Evolutionary conservation across 371 early-diverging fungal genomes (phyloP).

Genomic region (Scutellospora calospora): DNA sequence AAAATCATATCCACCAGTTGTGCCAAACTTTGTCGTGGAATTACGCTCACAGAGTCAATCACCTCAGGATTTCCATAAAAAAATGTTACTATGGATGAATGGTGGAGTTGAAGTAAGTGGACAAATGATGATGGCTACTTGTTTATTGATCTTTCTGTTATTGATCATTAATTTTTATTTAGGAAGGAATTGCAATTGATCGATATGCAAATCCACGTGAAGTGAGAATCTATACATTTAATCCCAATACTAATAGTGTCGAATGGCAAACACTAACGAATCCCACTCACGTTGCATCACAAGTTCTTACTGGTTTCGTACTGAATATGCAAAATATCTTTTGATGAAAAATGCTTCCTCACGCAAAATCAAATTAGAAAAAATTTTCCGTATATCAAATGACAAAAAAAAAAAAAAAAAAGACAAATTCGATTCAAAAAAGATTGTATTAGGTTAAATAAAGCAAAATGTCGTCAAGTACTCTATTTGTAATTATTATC

Average conservation of each 20-base stretch:
- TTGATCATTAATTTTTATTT: neutral
- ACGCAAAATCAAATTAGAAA: too few relatives aligned
- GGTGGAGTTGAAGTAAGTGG: conserved; percentile 30
- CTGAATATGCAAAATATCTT: neutral
- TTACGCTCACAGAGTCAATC: neutral
- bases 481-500: too few relatives aligned
- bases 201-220: neutral
- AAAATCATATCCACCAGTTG: neutral
- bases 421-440: too few relatives aligned
- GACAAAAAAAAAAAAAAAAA: too few relatives aligned
- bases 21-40: neutral
- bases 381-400: too few relatives aligned
- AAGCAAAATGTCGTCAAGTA: too few relatives aligned
- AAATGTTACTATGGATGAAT: conserved; percentile 37
- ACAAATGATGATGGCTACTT: neutral
- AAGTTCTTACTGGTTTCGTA: conserved; percentile 23
- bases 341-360: neutral
- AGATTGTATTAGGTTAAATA: too few relatives aligned
- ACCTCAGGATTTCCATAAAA: conserved; percentile 16
- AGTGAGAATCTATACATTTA: conserved; percentile 4
- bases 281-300: neutral
- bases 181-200: neutral
- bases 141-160: neutral
- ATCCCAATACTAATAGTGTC: neutral
- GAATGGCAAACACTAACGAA: neutral